A percentile compares a stretch with the other conserved stretches of the same genome.
Evolutionary conservation across 2,329 filamentous ascomycete genomes (phyloP).

Genomic region (Diaporthe sp.): DNA sequence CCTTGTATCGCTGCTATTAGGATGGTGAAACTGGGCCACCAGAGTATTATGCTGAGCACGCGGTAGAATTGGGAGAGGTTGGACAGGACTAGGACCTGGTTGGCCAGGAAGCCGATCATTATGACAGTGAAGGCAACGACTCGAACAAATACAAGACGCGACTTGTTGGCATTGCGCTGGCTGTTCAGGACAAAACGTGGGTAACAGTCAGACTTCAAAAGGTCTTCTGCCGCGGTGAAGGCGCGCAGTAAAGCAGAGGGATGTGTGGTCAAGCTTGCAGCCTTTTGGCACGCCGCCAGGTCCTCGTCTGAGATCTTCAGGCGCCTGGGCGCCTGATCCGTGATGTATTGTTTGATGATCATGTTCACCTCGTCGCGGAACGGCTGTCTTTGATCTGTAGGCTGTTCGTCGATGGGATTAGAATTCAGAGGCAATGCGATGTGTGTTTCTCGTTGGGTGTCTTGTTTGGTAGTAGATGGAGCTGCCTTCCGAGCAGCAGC

Average conservation of each 20-base stretch:
- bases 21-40: constrained; percentile 52
- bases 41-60: constrained; percentile 49
- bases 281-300: constrained; percentile 55
- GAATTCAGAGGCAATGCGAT: constrained; percentile 41
- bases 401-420: constrained; percentile 26
- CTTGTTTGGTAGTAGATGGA: neutral
- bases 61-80: constrained; percentile 47
- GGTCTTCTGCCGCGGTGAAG: constrained; percentile 53
- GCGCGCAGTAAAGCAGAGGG: constrained; percentile 58
- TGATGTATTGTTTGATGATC: constrained; percentile 56
- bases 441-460: constrained; percentile 13
- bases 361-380: constrained; percentile 56
- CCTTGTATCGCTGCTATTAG: constrained; percentile 53
- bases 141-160: constrained; percentile 50
- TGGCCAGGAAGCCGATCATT: constrained; percentile 47
- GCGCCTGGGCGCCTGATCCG: constrained; percentile 50
- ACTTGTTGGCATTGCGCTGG: constrained; percentile 54
- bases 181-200: constrained; percentile 56
- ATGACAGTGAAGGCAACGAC: constrained; percentile 44
- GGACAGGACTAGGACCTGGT: constrained; percentile 52
- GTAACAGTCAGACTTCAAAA: constrained; percentile 54
- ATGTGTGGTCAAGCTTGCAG: constrained; percentile 58
- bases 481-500: neutral
- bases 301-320: constrained; percentile 56
- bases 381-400: constrained; percentile 47